Base-by-base conservation (phyloP, 495 filamentous ascomycete genomes). In the Talaromyces proteolyticus region DNA sequence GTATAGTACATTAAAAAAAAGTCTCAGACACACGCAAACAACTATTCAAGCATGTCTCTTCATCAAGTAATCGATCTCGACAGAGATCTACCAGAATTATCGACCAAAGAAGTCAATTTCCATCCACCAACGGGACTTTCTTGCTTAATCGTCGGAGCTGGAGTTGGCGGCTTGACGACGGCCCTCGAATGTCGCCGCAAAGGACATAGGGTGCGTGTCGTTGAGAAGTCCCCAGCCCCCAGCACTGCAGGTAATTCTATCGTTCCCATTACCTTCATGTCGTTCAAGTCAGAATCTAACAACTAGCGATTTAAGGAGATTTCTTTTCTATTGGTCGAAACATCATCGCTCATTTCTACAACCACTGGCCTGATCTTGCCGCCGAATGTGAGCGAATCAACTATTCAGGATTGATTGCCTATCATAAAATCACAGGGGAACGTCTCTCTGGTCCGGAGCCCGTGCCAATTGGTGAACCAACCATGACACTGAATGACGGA, bases 311-410 rank as follows among this genome's bases (percentile, higher is more conserved):
- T 49, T 18, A 47, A 79, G 79, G 80, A 14, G 77, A 82, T 57
- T 73, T 74, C 57, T 75, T 78, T 58, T 75, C 73, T 34, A 80
- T 84, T 21, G 63, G 68, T 6, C 46, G 59, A 2, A 64, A 57
- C 42, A 72, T 72, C 1, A 73, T 72, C 25, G 62, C 62, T 20
- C 74, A 77, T 50, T 70, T 84, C 47, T 64, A 69, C 44, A 69
- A 34, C 29, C 14, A 80, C 44, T 83, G 78, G 79, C 80, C 80
- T 7, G 75, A 75, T 21, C 59, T 82, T 57, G 56, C 57, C 12
- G 55, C 68, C 22, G 70, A 79, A 52, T 73, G 74, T 45, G 58
- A 72, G 22, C 43, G 53, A 20, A 75, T 76, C 38, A 63, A 74
- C 20, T 64, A 67, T 51, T 66, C 76, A 45, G 62, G 67, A 19